Evolutionary conservation across 257 asterid genomes (phyloP).

Genomic region (Ilex asprella): DNA sequence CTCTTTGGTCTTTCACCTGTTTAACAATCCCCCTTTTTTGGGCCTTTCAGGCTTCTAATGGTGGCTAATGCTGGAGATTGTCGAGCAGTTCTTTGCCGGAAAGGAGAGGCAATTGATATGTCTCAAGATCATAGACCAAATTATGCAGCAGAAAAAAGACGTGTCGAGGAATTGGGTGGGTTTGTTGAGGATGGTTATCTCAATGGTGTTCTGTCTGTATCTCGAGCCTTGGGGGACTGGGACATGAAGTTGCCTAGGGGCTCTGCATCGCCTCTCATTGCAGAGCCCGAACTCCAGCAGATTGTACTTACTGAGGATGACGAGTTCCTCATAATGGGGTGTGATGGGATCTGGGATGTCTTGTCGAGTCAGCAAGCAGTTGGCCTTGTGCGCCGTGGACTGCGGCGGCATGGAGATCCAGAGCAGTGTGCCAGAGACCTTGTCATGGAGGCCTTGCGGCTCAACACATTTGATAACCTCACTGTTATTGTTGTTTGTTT

Average conservation of each 20-base stretch:
- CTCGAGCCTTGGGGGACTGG: slow-evolving; percentile 87
- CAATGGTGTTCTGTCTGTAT: slow-evolving; percentile 64
- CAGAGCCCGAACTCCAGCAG: slow-evolving; percentile 73
- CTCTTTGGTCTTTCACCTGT: not conserved
- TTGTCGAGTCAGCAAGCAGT: slow-evolving; percentile 80
- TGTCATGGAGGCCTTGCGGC: slow-evolving; percentile 71
- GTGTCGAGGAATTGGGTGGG: slow-evolving; percentile 73
- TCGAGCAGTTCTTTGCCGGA: slow-evolving; percentile 79
- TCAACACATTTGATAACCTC: slow-evolving; percentile 68
- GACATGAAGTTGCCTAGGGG: slow-evolving; percentile 82
- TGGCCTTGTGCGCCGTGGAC: slow-evolving; percentile 60
- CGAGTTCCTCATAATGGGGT: slow-evolving; percentile 79
- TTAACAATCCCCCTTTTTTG: not conserved
- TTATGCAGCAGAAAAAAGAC: slow-evolving; percentile 43
- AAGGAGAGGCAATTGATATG: slow-evolving; percentile 74
- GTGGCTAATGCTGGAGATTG: slow-evolving; percentile 88
- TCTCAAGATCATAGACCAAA: slow-evolving; percentile 75
- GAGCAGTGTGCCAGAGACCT: slow-evolving; percentile 84
- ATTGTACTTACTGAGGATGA: slow-evolving; percentile 56
- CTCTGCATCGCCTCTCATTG: slow-evolving; percentile 65
- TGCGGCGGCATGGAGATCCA: slow-evolving; percentile 67
- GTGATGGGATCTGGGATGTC: slow-evolving; percentile 87
- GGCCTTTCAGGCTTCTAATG: slow-evolving; percentile 54
- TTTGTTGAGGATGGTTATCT: slow-evolving; percentile 74
- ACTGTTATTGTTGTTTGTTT: slow-evolving; percentile 65